phyloP scores from a whole-genome alignment of 305 asterid species.

The Fraxinus xanthoxyloides region DNA sequence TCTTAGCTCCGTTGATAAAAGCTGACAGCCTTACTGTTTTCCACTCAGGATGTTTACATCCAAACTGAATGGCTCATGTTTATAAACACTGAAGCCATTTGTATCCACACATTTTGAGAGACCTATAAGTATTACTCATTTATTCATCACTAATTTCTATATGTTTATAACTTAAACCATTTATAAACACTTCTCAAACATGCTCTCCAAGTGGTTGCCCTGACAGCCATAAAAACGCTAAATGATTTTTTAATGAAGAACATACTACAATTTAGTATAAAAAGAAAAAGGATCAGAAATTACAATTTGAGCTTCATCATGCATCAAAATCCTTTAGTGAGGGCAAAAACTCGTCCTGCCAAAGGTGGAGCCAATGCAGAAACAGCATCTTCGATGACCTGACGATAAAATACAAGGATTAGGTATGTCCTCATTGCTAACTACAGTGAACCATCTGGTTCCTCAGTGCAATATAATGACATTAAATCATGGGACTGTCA shows the following conservation, averaged over 20 bases:
- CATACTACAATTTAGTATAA: background rate
- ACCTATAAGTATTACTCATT: background rate
- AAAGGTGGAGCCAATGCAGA: slow-evolving; percentile 69
- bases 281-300: background rate
- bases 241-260: background rate
- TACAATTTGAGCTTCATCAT: background rate
- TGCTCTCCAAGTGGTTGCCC: background rate
- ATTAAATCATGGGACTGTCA: background rate
- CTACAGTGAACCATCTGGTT: background rate
- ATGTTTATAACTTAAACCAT: background rate
- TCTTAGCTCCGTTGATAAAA: background rate
- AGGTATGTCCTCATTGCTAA: background rate
- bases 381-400: slow-evolving; percentile 84
- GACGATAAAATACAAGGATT: slow-evolving; percentile 18
- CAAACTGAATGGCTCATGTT: background rate
- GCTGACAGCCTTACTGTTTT: background rate
- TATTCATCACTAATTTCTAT: background rate
- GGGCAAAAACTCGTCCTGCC: slow-evolving; percentile 80
- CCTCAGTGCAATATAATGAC: background rate
- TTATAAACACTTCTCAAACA: background rate
- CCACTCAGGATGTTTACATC: background rate
- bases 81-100: background rate
- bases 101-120: background rate
- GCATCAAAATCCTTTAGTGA: slow-evolving; percentile 71
- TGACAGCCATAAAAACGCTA: background rate